Conservation (phyloP, 2,329 filamentous ascomycete species). For the Tolypocladium sp. region DNA sequence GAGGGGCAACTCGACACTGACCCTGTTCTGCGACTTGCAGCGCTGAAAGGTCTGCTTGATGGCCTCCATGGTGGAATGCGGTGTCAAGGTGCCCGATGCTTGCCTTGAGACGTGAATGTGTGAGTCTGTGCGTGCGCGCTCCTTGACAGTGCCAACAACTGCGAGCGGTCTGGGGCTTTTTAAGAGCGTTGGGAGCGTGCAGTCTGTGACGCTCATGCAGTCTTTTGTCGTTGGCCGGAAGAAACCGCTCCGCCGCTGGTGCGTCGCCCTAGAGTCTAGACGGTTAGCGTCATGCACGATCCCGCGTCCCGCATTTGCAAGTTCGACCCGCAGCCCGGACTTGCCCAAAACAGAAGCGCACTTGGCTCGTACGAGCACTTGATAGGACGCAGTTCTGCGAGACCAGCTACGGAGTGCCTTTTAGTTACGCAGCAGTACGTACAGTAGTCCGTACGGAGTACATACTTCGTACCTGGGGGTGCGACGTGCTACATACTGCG, state of each 20-base stretch:
- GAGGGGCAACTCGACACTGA: constrained; percentile 29
- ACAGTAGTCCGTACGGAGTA: too few relatives aligned
- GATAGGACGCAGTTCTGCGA: neutral
- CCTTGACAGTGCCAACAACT: neutral
- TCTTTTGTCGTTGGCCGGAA: neutral
- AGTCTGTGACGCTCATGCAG: neutral
- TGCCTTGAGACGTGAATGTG: neutral
- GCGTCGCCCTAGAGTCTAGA: neutral
- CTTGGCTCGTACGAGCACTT: neutral
- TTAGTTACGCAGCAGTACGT: too few relatives aligned
- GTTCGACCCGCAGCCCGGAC: constrained; percentile 9
- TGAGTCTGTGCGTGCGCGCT: neutral
- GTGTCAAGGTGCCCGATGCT: neutral
- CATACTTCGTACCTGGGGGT: too few relatives aligned
- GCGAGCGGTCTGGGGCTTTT: neutral
- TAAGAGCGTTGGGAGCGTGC: neutral
- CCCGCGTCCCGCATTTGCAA: neutral
- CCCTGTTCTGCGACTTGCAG: constrained; percentile 50
- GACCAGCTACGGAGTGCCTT: neutral
- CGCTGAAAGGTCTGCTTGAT: constrained; percentile 50
- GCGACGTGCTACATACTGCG: neutral
- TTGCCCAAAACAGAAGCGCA: constrained; percentile 15
- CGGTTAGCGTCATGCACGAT: neutral
- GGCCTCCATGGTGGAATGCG: constrained; percentile 37
- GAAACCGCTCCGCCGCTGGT: neutral